Conservation (phyloP, 306 rosid genomes). For the Glycine latifolia region DNA sequence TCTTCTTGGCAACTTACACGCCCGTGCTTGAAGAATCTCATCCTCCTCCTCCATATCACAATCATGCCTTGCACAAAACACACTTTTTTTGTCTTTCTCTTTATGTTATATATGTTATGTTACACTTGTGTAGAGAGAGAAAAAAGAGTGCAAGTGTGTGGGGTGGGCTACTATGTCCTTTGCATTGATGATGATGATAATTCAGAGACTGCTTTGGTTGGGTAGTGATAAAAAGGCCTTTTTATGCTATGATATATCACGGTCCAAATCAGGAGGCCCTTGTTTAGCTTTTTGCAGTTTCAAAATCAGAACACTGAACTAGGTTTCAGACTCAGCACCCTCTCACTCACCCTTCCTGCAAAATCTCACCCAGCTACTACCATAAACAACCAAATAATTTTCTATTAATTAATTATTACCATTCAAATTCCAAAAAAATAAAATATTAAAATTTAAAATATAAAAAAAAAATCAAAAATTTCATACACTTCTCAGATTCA, state of each 20-base stretch:
- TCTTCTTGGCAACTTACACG: background rate
- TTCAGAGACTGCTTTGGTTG: constrained; percentile 78
- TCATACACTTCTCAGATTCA: constrained; percentile 34
- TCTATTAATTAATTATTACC: background rate
- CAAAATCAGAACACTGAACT: constrained; percentile 46
- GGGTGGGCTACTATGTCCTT: constrained; percentile 73
- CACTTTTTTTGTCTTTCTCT: background rate
- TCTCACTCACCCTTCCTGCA: background rate
- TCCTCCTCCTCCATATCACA: constrained; percentile 94
- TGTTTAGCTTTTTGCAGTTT: constrained; percentile 72
- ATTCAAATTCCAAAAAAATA: background rate
- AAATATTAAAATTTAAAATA: background rate
- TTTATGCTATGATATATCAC: constrained; percentile 84
- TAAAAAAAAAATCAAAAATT: constrained; percentile 23
- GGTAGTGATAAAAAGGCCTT: constrained; percentile 66
- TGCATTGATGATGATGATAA: constrained; percentile 89
- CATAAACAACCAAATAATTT: constrained; percentile 2
- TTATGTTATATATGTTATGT: background rate
- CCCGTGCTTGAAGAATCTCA: constrained; percentile 65
- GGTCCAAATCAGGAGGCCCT: constrained; percentile 79
- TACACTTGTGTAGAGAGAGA: background rate
- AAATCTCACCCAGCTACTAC: background rate
- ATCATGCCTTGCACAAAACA: constrained; percentile 69
- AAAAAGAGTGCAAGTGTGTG: constrained; percentile 49
- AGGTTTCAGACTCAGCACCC: constrained; percentile 7